Evolutionary conservation across 2,329 filamentous ascomycete species (phyloP), one percentile per base, ranked within the genome.

Genomic region (Cladophialophora chaetospira): DNA sequence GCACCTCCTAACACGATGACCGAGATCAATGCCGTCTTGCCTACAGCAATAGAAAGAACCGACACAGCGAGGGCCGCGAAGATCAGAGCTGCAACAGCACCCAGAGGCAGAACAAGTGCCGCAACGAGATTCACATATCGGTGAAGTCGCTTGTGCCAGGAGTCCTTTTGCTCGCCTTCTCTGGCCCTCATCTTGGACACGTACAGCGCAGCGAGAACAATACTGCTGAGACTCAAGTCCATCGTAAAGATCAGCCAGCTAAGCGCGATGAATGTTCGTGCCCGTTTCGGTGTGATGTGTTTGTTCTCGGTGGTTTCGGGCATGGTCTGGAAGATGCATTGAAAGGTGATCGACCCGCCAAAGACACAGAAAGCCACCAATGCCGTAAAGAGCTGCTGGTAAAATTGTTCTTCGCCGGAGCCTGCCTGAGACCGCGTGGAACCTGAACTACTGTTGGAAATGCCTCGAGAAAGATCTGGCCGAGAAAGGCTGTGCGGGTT

Each of bases 221-320:
- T 36, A 36, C 45, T 48, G 13, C 29, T 35, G 2, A 38, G 46
- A 38, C 46, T 26, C 46, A 49, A 10, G 21, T 38, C 31, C 31
- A 49, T 38, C 6, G 46, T 49, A 21, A 38, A 47, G 6, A 38
- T 29, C 21, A 49, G 13, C n/a, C 46, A 49, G 21, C 46, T 49
- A 31, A 38, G 25, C 3, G 31, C 46, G 25, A 49, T 38, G 19
- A 49, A 49, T 28, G 21, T 38, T 25, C 31, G 21, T 2, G 45
- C 19, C 11, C 33, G 45, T 8, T 36, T 23, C 5, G 45, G 45
- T 4, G 31, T 36, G 17, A 48, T 23, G 6, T 47, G 4, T 15
- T 31, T 31, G 45, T 48, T 38, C 21, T 48, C 31, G 3, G 45
- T 48, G 29, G 19, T 25, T 8, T 25, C 31, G n/a, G 45, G 21